Evolutionary conservation across 768 basidiomycete species (phyloP).

Genomic region (Pulveroboletus frians): DNA sequence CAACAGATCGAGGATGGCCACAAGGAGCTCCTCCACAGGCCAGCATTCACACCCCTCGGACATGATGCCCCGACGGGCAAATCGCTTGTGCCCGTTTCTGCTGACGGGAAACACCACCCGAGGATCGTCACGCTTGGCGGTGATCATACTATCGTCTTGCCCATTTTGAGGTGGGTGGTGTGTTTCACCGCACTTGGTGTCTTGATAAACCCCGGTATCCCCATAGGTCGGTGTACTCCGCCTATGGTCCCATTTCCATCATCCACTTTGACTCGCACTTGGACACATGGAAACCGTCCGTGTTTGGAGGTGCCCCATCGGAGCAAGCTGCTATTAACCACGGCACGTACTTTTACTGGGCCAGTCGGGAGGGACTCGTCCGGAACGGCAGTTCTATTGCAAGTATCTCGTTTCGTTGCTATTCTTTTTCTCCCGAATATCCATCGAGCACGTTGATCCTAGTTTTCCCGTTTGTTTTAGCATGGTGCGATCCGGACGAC

Average conservation of each 20-base stretch:
- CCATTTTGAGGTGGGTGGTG: conserved; percentile 36
- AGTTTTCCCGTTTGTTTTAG: conserved; percentile 55
- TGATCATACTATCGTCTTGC: conserved; percentile 79
- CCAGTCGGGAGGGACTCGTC: conserved; percentile 76
- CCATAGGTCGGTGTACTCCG: conserved; percentile 63
- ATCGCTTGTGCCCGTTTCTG: conserved; percentile 51
- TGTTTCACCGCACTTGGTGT: background rate
- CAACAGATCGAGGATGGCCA: conserved; percentile 72
- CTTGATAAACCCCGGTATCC: background rate
- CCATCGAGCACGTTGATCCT: conserved; percentile 59
- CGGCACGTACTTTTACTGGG: conserved; percentile 90
- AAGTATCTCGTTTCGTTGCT: conserved; percentile 47
- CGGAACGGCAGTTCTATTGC: conserved; percentile 75
- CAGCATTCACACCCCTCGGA: conserved; percentile 55
- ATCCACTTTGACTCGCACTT: conserved; percentile 88
- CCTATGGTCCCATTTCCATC: conserved; percentile 75
- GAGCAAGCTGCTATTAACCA: conserved; percentile 75
- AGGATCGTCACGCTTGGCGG: conserved; percentile 81
- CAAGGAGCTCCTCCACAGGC: conserved; percentile 61
- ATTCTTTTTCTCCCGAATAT: conserved; percentile 9
- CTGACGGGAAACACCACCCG: conserved; percentile 73
- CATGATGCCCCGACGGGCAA: conserved; percentile 59
- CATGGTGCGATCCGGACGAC: conserved; percentile 86
- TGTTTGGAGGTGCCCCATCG: conserved; percentile 71
- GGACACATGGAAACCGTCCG: conserved; percentile 72